Percentiles rank a stretch among this genome's conserved stretches.
These are phyloP conservation scores for Metarhizium anisopliae DNA, from an alignment of 2,329 filamentous ascomycete genomes.

Conservation along the genomic window DNA sequence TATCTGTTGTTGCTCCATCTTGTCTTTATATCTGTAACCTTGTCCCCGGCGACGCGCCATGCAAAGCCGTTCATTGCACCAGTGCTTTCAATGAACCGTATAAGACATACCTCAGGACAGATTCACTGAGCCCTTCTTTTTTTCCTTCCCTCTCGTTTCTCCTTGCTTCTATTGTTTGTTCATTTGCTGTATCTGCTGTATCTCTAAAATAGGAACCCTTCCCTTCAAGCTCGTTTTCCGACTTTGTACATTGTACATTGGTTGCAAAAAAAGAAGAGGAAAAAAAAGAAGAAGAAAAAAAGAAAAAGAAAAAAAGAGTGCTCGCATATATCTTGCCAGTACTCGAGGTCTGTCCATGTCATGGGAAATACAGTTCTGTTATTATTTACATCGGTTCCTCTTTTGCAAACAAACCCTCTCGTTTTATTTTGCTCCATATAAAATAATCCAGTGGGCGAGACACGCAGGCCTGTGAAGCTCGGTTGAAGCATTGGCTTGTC, in stretches of 20 bases:
- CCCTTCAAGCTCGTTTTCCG: background rate
- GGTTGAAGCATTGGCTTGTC: background rate
- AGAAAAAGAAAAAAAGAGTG: background rate
- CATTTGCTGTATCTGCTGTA: background rate
- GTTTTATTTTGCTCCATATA: background rate
- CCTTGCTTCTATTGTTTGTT: background rate
- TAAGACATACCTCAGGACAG: background rate
- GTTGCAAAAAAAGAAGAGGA: background rate
- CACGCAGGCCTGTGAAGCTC: background rate
- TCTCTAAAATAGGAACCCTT: background rate
- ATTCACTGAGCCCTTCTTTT: background rate
- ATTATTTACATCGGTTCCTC: background rate
- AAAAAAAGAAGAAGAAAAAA: no score
- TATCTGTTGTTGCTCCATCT: background rate
- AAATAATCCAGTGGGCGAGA: background rate
- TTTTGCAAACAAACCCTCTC: background rate
- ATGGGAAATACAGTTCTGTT: background rate
- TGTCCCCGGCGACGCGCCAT: background rate
- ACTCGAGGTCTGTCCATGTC: background rate
- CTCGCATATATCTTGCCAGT: background rate
- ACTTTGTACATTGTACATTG: background rate
- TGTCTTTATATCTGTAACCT: slow-evolving; percentile 4
- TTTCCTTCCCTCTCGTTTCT: background rate
- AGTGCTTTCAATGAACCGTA: background rate
- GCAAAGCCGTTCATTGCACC: background rate